Evolutionary conservation across 2,329 filamentous ascomycete species (phyloP).

Genomic region (Mariannaea sp.): DNA sequence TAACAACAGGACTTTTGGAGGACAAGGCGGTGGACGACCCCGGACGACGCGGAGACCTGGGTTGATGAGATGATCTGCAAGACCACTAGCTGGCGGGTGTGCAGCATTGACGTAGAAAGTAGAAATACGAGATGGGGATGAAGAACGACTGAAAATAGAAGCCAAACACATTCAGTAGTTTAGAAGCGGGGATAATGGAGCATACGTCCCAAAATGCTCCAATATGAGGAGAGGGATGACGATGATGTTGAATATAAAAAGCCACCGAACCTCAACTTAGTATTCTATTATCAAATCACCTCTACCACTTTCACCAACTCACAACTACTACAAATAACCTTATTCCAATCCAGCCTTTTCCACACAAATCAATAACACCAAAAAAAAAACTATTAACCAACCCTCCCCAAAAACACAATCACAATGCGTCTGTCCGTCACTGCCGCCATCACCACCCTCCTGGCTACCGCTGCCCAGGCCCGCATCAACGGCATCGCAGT

Average conservation of each 20-base stretch:
- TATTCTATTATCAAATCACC: too few species aligned
- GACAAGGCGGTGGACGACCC: background rate
- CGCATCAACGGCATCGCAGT: constrained; percentile 50
- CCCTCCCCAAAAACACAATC: too few species aligned
- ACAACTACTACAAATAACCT: too few species aligned
- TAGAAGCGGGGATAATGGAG: too few species aligned
- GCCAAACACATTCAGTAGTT: too few species aligned
- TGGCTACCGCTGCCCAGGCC: constrained; percentile 42
- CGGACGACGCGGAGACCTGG: background rate
- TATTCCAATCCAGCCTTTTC: background rate
- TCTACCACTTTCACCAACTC: too few species aligned
- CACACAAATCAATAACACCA: background rate
- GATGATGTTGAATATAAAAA: too few species aligned
- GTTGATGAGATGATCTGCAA: background rate
- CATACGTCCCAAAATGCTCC: too few species aligned
- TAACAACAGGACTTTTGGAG: too few species aligned
- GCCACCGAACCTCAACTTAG: too few species aligned
- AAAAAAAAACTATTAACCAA: background rate
- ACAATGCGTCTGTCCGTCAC: constrained; percentile 37
- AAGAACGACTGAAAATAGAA: constrained; percentile 4
- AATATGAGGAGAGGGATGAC: too few species aligned
- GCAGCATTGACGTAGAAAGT: background rate
- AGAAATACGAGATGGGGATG: constrained; percentile 2
- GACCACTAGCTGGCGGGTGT: background rate
- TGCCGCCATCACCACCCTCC: constrained; percentile 32